These are phyloP conservation scores for Decorospora gaudefroyi DNA, from an alignment of 2,329 filamentous ascomycete species.

Conservation along the genomic window DNA sequence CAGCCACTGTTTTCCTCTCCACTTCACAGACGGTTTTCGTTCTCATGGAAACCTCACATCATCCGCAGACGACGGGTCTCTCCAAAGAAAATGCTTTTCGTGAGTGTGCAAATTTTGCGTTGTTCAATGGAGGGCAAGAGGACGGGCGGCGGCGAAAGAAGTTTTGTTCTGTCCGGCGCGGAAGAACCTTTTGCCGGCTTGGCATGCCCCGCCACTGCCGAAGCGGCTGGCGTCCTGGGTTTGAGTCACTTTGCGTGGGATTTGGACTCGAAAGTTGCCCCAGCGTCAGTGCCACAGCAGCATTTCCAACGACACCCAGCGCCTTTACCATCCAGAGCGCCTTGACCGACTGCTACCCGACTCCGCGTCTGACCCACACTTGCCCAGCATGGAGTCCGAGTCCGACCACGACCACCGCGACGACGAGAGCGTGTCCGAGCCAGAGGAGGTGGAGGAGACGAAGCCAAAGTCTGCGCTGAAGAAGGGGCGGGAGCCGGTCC, in stretches of 20 bases:
- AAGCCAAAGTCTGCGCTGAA: conserved; percentile 81
- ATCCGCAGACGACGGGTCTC: conserved; percentile 46
- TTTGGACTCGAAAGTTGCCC: conserved; percentile 24
- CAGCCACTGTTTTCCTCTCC: conserved; percentile 55
- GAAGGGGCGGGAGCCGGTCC: conserved; percentile 65
- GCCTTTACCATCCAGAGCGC: background rate
- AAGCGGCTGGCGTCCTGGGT: conserved; percentile 37
- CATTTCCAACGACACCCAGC: conserved; percentile 4
- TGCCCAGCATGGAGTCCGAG: conserved; percentile 50
- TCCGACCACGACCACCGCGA: conserved; percentile 49
- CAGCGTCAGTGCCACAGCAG: conserved; percentile 15
- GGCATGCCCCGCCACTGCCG: conserved; percentile 33
- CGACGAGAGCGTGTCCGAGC: conserved; percentile 65
- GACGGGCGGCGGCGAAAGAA: conserved; percentile 27
- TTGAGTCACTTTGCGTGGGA: conserved; percentile 44
- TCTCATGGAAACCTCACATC: conserved; percentile 57
- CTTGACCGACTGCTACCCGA: background rate
- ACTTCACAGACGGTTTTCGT: conserved; percentile 64
- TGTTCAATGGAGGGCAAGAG: conserved; percentile 57
- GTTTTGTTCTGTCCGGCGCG: conserved; percentile 32
- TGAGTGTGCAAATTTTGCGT: conserved; percentile 61
- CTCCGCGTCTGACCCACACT: background rate
- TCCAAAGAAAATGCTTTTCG: conserved; percentile 63
- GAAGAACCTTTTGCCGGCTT: conserved; percentile 25
- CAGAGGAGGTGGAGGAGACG: conserved; percentile 69